These are phyloP conservation scores for Adansonia rubrostipa DNA, from an alignment of 441 rosid species.

Conservation along the genomic window DNA sequence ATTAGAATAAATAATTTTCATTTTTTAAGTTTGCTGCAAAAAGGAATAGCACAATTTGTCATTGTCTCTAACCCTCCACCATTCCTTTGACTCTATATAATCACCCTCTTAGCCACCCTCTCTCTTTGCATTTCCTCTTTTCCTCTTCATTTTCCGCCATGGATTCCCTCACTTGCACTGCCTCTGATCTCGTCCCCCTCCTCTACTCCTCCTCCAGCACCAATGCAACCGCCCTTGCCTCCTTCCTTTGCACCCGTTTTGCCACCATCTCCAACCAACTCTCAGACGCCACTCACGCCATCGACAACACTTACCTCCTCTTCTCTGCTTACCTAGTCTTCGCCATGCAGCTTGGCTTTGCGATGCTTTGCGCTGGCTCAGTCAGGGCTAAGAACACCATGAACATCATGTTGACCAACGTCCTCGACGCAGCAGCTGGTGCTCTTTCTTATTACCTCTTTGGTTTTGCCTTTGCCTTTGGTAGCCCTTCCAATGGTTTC, in stretches of 20 bases:
- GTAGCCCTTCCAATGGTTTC: conserved; percentile 50
- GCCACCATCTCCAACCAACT: conserved; percentile 30
- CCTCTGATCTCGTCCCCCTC: conserved; percentile 40
- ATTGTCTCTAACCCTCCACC: conserved; percentile 3
- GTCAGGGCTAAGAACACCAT: conserved; percentile 60
- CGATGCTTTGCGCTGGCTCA: conserved; percentile 58
- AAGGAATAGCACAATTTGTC: background rate
- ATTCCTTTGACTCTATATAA: background rate
- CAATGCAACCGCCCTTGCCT: conserved; percentile 33
- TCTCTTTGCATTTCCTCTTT: conserved; percentile 11
- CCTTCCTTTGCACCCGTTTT: conserved; percentile 41
- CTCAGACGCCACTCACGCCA: conserved; percentile 45
- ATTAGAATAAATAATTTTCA: background rate
- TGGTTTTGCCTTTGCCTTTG: conserved; percentile 54
- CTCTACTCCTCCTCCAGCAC: conserved; percentile 25
- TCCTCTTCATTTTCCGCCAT: conserved; percentile 27
- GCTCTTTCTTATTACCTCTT: conserved; percentile 52
- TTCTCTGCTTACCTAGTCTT: conserved; percentile 59
- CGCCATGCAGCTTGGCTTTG: conserved; percentile 61
- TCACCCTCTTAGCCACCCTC: background rate
- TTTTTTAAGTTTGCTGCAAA: background rate
- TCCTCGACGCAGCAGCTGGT: conserved; percentile 53
- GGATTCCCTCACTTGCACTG: conserved; percentile 42
- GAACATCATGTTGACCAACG: conserved; percentile 60
- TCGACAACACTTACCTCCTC: conserved; percentile 52